Evolutionary conservation across 345 rosid species (phyloP), one percentile per base, ranked within the genome.

Genomic region (Anacardium occidentale): DNA sequence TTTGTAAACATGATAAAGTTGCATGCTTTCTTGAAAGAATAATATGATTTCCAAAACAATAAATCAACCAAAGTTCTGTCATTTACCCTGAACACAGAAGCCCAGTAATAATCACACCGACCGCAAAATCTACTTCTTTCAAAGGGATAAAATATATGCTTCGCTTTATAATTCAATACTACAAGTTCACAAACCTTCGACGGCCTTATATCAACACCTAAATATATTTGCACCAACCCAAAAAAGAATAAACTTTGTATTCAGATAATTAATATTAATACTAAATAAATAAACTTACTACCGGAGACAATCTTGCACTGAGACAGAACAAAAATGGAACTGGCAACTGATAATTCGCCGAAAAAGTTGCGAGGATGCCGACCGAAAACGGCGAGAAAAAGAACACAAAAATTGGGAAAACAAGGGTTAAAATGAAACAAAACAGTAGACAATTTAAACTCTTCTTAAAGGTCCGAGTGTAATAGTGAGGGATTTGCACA

Each of bases 71-170:
- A 69, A 60, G 17, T 24, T 21, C 45, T 11, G 60, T 50, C 5
- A 61, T 25, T 37, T 69, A 94, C 98, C 97, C 90, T 85, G 78
- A 94, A 94, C 48, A 94, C 88, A 59, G 97, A 94, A 68, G 95
- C 90, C 98, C 97, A 94, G 63, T 94, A 94, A 80, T 94, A 94
- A 80, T 94, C 98, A 81, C 83, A 87, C 40, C 88, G 98, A 76
- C 98, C 92, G 42, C 95, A 88, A 83, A 90, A 92, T 76, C 83
- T 89, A 81, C 81, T 92, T 66, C 80, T 84, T 55, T 85, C 86
- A 14, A 81, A 87, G 58, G 91, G 92, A 58, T 86, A 82, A 76
- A 90, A 84, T 20, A 89, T 88, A 73, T 82, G 85, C 80, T 88
- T 89, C 34, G 97, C 86, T 75, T 89, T 90, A 71, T 75, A 77